Evolutionary conservation across 345 rosid species (phyloP).

Genomic region (Tarenaya hassleriana): DNA sequence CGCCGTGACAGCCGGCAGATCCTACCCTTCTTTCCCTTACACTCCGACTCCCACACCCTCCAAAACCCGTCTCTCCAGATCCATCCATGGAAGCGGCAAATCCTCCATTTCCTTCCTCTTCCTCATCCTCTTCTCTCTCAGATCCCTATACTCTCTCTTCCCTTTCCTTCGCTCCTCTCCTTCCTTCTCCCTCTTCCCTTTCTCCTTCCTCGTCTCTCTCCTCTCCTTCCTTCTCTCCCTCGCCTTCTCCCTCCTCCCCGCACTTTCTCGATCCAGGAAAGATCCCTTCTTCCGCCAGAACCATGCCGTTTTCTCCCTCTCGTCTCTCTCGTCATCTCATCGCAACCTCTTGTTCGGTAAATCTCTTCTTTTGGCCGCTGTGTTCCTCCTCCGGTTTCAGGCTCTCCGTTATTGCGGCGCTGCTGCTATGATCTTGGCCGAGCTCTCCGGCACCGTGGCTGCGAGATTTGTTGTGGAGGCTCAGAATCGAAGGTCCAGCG

Average conservation of each 20-base stretch:
- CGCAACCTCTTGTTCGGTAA: constrained; percentile 44
- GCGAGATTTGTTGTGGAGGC: constrained; percentile 46
- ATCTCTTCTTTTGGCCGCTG: constrained; percentile 48
- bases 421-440: constrained; percentile 91
- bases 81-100: constrained; percentile 24
- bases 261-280: constrained; percentile 20
- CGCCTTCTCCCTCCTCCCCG: constrained; percentile 25
- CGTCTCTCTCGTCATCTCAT: constrained; percentile 47
- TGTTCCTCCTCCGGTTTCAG: constrained; percentile 78
- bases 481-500: constrained; percentile 18
- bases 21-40: constrained; percentile 42
- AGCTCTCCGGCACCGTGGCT: constrained; percentile 63
- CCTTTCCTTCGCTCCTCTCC: constrained; percentile 41
- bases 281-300: constrained; percentile 26
- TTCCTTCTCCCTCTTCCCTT: constrained; percentile 46
- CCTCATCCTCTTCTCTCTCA: constrained; percentile 26
- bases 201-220: constrained; percentile 37
- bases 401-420: constrained; percentile 89
- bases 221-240: constrained; percentile 30
- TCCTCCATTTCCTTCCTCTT: constrained; percentile 29
- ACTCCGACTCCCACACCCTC: constrained; percentile 77
- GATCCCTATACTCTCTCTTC: constrained; percentile 35
- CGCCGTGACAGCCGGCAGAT: constrained; percentile 20
- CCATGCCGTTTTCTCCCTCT: constrained; percentile 33
- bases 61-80: constrained; percentile 41